Conservation (phyloP, 352 stramenopile species). For the Phytophthora pisi region DNA sequence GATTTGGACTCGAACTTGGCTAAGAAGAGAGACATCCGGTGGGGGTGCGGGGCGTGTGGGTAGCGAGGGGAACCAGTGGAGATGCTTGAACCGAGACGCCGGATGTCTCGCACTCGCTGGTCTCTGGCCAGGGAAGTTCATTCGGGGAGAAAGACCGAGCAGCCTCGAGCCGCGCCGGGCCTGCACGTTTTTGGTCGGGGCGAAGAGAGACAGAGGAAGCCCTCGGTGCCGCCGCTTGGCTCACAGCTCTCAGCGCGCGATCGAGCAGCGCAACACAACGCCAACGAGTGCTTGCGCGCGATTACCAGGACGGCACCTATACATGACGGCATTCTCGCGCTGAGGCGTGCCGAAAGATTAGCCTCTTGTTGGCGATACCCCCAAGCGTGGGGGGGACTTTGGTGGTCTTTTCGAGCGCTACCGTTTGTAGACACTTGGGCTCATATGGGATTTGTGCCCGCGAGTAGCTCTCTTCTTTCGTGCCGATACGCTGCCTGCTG, state of each 20-base stretch:
- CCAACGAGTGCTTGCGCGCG: conserved; percentile 19
- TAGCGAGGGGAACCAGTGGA: conserved; percentile 37
- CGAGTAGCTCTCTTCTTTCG: conserved; percentile 19
- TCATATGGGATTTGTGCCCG: conserved; percentile 19
- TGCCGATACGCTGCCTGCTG: conserved; percentile 8
- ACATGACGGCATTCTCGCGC: conserved; percentile 19
- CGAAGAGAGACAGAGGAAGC: conserved; percentile 30
- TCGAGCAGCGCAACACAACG: conserved; percentile 21
- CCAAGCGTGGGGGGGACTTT: background rate
- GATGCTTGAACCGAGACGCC: conserved; percentile 36
- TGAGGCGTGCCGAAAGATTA: conserved; percentile 11
- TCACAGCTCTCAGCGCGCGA: conserved; percentile 23
- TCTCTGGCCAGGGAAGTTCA: conserved; percentile 32
- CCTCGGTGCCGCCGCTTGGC: conserved; percentile 31
- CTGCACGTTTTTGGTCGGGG: background rate
- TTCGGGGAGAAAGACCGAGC: conserved; percentile 35
- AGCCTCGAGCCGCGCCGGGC: conserved; percentile 2
- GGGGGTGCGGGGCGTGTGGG: conserved; percentile 29
- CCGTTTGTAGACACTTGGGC: conserved; percentile 3
- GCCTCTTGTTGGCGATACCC: conserved; percentile 15
- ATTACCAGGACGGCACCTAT: conserved; percentile 37
- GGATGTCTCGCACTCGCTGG: conserved; percentile 33
- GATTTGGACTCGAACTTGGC: conserved; percentile 33
- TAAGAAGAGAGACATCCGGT: conserved; percentile 40
- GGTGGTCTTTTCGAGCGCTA: background rate